Evolutionary conservation across 805 yeast genomes (phyloP), one percentile per base, ranked within the genome.

Genomic region (Wickerhamomyces alni): DNA sequence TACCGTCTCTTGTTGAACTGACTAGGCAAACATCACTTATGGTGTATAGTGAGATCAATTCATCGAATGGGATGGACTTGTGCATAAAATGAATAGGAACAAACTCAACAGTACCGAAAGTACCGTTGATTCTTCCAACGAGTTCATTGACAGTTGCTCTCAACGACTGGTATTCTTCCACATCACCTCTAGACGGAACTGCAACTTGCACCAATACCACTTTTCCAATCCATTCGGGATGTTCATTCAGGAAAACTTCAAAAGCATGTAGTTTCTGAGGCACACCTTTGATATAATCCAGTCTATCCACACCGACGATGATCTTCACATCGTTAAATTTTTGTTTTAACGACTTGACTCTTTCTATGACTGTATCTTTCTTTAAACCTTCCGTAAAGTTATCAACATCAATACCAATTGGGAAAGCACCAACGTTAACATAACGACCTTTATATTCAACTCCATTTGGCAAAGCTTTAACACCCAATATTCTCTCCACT

Each of bases 211-310:
- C 91, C 37, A 93, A 67, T 2, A 93, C 89, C 7, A 89, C 97
- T 62, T 93, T 93, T 10, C 99, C 99, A 27, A 89, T 86, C 96
- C 96, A 93, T 62, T 91, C 96, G 0, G 99, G 99, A 60, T 93
- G 95, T 52, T 87, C 94, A 33, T 80, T 79, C 36, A 93, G 65
- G 50, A 93, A 93, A 11, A 89, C 86, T 58, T 93, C 98, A 64
- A 93, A 85, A 1, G 98, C 98, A 58, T 91, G 97, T 36, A 93
- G 69, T 58, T 93, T 93, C 57, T 93, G 98, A 2, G 99, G 99
- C 7, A 93, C 96, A 38, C 99, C 99, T 63, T 93, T 93, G 61
- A 93, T 93, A 59, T 93, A 93, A 58, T 93, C 99, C 46, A 93
- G 67, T 53, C 99, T 74, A 64, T 93, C 99, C 30, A 94, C 97